A percentile compares a stretch with the other conserved stretches of the same genome.
phyloP scores from a whole-genome alignment of 352 stramenopile species.

The Blastocystis sp. region DNA sequence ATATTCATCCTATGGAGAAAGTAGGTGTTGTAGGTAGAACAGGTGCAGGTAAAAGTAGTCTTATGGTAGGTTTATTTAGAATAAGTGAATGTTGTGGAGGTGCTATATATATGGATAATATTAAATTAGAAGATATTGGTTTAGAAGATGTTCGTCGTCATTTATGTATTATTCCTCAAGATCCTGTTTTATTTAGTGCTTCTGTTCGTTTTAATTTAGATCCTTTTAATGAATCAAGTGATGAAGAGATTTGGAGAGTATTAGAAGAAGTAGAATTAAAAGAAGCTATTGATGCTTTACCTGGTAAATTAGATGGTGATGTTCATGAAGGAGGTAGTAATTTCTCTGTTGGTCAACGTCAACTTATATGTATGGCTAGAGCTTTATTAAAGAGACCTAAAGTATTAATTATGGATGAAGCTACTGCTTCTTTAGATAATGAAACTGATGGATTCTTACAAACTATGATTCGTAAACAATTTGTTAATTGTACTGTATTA shows the following conservation, averaged over 20 bases:
- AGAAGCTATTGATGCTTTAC: slow-evolving; percentile 47
- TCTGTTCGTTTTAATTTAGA: slow-evolving; percentile 70
- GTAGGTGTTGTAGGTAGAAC: slow-evolving; percentile 69
- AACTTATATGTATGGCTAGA: slow-evolving; percentile 55
- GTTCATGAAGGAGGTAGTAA: slow-evolving; percentile 54
- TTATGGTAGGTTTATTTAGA: slow-evolving; percentile 70
- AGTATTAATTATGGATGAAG: slow-evolving; percentile 72
- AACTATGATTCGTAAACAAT: slow-evolving; percentile 46
- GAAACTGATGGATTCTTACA: slow-evolving; percentile 58
- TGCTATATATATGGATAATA: slow-evolving; percentile 66
- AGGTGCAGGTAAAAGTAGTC: slow-evolving; percentile 58
- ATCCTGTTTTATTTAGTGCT: slow-evolving; percentile 68
- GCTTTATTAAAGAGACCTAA: slow-evolving; percentile 64
- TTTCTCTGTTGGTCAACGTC: slow-evolving; percentile 51
- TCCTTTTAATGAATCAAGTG: slow-evolving; percentile 50
- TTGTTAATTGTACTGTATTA: slow-evolving; percentile 64
- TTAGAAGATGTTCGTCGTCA: slow-evolving; percentile 61
- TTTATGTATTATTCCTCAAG: slow-evolving; percentile 80
- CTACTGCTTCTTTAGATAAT: slow-evolving; percentile 66
- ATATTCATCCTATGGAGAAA: slow-evolving; percentile 54
- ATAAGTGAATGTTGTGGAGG: slow-evolving; percentile 67
- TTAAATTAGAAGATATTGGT: slow-evolving; percentile 59
- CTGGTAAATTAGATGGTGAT: slow-evolving; percentile 46
- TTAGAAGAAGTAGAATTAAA: slow-evolving; percentile 51
- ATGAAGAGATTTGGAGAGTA: slow-evolving; percentile 63